These are phyloP conservation scores for Sugiyamaella floridensis DNA, from an alignment of 805 yeast genomes.

Conservation along the genomic window DNA sequence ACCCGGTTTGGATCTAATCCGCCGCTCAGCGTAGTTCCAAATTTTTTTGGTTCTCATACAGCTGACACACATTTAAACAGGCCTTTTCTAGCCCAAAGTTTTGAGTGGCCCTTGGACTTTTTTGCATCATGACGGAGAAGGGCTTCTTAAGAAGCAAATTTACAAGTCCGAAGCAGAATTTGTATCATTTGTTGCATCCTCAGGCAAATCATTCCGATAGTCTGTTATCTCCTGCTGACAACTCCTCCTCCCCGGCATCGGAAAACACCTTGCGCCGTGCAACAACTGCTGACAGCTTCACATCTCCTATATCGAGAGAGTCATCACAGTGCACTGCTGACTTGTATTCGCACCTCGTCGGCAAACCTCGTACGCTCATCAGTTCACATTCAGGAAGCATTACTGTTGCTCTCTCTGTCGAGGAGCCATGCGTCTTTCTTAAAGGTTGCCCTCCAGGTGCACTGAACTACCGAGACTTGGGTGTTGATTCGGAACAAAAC, in stretches of 20 bases:
- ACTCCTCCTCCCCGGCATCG: background rate
- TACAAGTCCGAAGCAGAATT: background rate
- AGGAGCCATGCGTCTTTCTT: slow-evolving; percentile 28
- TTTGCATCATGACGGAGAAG: slow-evolving; percentile 1
- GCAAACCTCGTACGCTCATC: slow-evolving; percentile 26
- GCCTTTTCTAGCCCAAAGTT: no score
- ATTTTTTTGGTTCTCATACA: no score
- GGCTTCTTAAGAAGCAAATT: background rate
- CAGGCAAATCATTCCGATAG: background rate
- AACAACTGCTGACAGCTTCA: background rate
- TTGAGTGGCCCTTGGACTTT: no score
- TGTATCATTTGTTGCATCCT: background rate
- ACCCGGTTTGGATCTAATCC: no score
- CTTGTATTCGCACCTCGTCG: slow-evolving; percentile 23
- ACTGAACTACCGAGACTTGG: slow-evolving; percentile 13
- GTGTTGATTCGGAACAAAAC: slow-evolving; percentile 1
- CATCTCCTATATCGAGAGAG: background rate
- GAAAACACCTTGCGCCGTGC: background rate
- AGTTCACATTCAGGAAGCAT: slow-evolving; percentile 29
- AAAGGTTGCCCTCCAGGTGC: slow-evolving; percentile 17
- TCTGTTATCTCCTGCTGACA: background rate
- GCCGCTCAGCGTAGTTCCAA: no score
- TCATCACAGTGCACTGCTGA: background rate
- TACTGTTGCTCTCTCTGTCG: slow-evolving; percentile 28
- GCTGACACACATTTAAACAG: no score